These are phyloP conservation scores for Fusarium lateritium DNA, from an alignment of 2,329 filamentous ascomycete genomes.

Conservation along the genomic window DNA sequence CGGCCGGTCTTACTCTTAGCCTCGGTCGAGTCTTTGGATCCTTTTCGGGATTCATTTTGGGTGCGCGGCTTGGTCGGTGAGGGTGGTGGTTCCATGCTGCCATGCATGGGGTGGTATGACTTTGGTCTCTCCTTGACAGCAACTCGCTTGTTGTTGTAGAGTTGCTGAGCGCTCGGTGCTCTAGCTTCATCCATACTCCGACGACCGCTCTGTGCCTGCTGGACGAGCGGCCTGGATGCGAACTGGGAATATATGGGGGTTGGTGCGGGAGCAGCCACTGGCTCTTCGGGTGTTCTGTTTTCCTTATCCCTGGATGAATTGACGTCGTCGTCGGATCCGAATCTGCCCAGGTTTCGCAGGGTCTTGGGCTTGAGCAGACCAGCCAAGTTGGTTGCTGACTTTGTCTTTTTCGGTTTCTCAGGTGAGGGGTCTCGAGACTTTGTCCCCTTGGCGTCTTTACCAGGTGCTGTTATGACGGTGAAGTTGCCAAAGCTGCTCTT, in stretches of 20 bases:
- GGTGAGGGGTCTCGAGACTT: slow-evolving; percentile 65
- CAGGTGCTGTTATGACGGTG: slow-evolving; percentile 60
- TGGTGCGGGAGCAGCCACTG: slow-evolving; percentile 49
- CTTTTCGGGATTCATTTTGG: slow-evolving; percentile 45
- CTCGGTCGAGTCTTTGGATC: slow-evolving; percentile 49
- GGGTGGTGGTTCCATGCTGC: slow-evolving; percentile 40
- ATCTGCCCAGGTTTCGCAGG: slow-evolving; percentile 73
- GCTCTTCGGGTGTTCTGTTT: slow-evolving; percentile 75
- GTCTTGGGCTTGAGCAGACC: slow-evolving; percentile 83
- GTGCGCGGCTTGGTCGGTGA: slow-evolving; percentile 45
- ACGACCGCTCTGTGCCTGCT: slow-evolving; percentile 40
- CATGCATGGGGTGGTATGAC: slow-evolving; percentile 61
- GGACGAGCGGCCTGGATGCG: slow-evolving; percentile 49
- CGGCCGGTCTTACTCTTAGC: slow-evolving; percentile 57
- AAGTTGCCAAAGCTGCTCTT: slow-evolving; percentile 60
- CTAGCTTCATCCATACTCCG: slow-evolving; percentile 47
- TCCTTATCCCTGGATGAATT: slow-evolving; percentile 80
- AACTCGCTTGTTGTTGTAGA: slow-evolving; percentile 40
- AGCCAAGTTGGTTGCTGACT: slow-evolving; percentile 87
- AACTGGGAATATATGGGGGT: slow-evolving; percentile 90
- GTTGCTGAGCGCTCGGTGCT: slow-evolving; percentile 38
- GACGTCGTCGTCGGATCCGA: slow-evolving; percentile 66
- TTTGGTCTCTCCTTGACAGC: slow-evolving; percentile 63
- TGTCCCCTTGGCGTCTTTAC: slow-evolving; percentile 58
- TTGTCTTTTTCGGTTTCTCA: slow-evolving; percentile 81